These are phyloP conservation scores for Selenicereus undatus DNA, from an alignment of 148 eudicot species.

Conservation along the genomic window DNA sequence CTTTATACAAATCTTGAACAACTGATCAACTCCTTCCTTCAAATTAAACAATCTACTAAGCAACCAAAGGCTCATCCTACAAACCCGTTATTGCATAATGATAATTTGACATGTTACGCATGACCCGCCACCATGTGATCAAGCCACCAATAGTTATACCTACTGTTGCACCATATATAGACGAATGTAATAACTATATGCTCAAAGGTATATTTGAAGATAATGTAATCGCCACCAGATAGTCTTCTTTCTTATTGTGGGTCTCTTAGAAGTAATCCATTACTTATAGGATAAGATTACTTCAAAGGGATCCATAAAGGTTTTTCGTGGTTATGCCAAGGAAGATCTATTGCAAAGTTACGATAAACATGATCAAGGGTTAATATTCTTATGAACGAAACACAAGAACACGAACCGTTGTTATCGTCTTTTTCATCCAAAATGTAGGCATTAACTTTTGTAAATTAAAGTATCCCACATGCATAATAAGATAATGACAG, in stretches of 20 bases:
- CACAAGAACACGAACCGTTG: neutral
- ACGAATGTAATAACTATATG: neutral
- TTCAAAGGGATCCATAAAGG: too few species aligned
- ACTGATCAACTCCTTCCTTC: slow-evolving; percentile 14
- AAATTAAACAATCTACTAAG: neutral
- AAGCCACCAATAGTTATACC: slow-evolving; percentile 6
- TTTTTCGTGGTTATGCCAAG: too few species aligned
- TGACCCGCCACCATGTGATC: slow-evolving; percentile 3
- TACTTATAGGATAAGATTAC: neutral
- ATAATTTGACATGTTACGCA: neutral
- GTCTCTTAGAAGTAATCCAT: neutral
- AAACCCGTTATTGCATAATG: neutral
- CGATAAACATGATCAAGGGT: neutral
- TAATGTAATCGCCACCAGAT: neutral
- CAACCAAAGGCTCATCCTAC: slow-evolving; percentile 8
- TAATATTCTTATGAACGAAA: neutral
- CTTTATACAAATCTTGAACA: slow-evolving; percentile 18
- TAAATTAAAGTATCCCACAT: too few species aligned
- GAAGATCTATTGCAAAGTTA: too few species aligned
- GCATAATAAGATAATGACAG: too few species aligned
- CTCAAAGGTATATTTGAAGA: neutral
- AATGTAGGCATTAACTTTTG: too few species aligned
- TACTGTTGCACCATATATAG: slow-evolving; percentile 3
- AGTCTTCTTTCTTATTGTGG: neutral
- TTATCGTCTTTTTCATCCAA: neutral